Evolutionary conservation across 73 alveolate genomes (phyloP).

Genomic region (Effrenium voratum): DNA sequence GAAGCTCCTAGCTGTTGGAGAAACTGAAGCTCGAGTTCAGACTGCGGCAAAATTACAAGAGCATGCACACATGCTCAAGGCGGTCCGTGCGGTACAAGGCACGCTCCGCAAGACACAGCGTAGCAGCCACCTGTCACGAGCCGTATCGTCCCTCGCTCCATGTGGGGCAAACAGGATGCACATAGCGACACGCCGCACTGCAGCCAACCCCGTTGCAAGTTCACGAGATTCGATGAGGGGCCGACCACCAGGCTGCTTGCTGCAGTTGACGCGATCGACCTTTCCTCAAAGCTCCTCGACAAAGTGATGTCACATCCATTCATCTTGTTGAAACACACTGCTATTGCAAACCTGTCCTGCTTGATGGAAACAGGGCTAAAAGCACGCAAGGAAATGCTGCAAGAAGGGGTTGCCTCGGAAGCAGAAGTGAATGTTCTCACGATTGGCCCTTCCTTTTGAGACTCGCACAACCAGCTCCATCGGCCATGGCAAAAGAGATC

Average conservation of each 20-base stretch:
- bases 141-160: too few relatives aligned
- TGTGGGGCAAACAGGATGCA: too few relatives aligned
- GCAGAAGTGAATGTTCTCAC: too few relatives aligned
- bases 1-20: slow-evolving; percentile 17
- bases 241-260: slow-evolving; percentile 14
- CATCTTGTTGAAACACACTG: background rate
- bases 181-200: too few relatives aligned
- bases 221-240: too few relatives aligned
- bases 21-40: background rate
- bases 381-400: background rate
- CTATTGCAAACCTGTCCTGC: background rate
- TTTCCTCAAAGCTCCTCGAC: background rate
- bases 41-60: background rate
- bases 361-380: background rate
- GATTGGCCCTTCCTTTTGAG: too few relatives aligned
- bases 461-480: too few relatives aligned
- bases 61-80: background rate
- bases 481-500: too few relatives aligned
- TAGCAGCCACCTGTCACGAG: background rate
- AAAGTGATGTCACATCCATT: too few relatives aligned
- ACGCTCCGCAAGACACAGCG: background rate
- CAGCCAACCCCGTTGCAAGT: too few relatives aligned
- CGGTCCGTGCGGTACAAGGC: slow-evolving; percentile 37
- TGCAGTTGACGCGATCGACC: slow-evolving; percentile 10
- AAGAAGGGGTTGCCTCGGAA: background rate